Conservation (phyloP, 768 basidiomycete genomes). For the Neoboletus brunneissimus region DNA sequence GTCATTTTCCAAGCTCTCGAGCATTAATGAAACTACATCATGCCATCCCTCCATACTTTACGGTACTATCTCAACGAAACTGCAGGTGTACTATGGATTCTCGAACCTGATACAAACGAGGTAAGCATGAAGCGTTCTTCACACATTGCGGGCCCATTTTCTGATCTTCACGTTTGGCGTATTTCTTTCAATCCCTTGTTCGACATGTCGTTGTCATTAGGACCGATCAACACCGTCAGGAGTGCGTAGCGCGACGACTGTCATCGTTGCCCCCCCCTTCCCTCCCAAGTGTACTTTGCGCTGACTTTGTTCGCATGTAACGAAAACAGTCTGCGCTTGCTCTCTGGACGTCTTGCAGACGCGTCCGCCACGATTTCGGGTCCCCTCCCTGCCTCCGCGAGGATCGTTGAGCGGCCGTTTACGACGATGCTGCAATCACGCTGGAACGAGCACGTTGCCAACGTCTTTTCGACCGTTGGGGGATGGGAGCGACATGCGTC, state of each 20-base stretch:
- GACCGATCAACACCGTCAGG: slow-evolving; percentile 52
- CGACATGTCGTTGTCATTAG: slow-evolving; percentile 27
- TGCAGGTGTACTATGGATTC: slow-evolving; percentile 68
- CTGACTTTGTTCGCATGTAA: not conserved
- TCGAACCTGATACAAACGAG: slow-evolving; percentile 60
- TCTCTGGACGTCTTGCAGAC: slow-evolving; percentile 51
- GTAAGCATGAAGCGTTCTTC: slow-evolving; percentile 27
- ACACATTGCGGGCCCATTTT: not conserved
- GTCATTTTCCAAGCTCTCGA: slow-evolving; percentile 5
- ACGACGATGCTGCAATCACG: slow-evolving; percentile 45
- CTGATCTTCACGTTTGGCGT: not conserved
- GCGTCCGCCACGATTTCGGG: slow-evolving; percentile 46
- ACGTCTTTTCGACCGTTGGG: slow-evolving; percentile 41
- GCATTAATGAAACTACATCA: no score
- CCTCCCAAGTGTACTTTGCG: not conserved
- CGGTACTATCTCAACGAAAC: not conserved
- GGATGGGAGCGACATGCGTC: slow-evolving; percentile 45
- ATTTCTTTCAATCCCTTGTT: not conserved
- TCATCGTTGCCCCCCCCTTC: not conserved
- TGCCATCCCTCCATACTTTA: not conserved
- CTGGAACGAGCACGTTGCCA: slow-evolving; percentile 60
- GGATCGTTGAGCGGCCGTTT: slow-evolving; percentile 49
- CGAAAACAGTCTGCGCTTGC: slow-evolving; percentile 42
- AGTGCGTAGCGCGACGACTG: slow-evolving; percentile 35
- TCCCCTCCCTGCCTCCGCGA: slow-evolving; percentile 54